These are phyloP conservation scores for Pythium guiyangense DNA, from an alignment of 352 stramenopile genomes.

Conservation along the genomic window DNA sequence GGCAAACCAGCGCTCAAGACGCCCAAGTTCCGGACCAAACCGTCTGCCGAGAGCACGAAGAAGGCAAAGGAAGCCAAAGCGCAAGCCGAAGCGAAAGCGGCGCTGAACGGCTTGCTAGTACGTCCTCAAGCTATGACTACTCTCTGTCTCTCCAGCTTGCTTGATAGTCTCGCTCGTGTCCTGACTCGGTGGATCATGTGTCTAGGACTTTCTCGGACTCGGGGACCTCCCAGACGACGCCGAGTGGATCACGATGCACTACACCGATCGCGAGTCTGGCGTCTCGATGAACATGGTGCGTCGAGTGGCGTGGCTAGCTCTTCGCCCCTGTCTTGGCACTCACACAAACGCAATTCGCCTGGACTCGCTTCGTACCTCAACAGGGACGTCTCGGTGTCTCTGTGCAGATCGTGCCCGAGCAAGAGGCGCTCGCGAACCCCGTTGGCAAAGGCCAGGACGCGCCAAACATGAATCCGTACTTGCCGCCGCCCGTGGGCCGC, in stretches of 20 bases:
- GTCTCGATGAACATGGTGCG: conserved; percentile 61
- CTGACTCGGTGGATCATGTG: not conserved
- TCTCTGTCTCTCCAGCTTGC: not conserved
- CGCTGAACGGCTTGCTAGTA: conserved; percentile 54
- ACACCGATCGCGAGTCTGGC: conserved; percentile 62
- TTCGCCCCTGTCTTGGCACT: not conserved
- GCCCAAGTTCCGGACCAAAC: conserved; percentile 22
- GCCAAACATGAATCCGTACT: conserved; percentile 89
- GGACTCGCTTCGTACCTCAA: too few species aligned
- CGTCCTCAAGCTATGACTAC: not conserved
- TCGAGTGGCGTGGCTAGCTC: not conserved
- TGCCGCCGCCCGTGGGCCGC: conserved; percentile 82
- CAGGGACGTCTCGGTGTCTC: conserved; percentile 58
- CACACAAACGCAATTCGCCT: too few species aligned
- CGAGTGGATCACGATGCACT: conserved; percentile 75
- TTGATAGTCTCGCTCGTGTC: not conserved
- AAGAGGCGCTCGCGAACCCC: conserved; percentile 61
- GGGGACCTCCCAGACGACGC: conserved; percentile 69
- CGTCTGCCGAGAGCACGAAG: conserved; percentile 12
- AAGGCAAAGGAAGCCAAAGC: conserved; percentile 41
- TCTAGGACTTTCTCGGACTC: conserved; percentile 66
- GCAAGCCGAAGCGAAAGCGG: conserved; percentile 46
- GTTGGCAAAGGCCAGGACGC: conserved; percentile 78
- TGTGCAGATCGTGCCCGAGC: conserved; percentile 81
- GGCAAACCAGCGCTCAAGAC: conserved; percentile 17